phyloP scores from a whole-genome alignment of 495 filamentous ascomycete genomes.

The Xylaria scruposa region DNA sequence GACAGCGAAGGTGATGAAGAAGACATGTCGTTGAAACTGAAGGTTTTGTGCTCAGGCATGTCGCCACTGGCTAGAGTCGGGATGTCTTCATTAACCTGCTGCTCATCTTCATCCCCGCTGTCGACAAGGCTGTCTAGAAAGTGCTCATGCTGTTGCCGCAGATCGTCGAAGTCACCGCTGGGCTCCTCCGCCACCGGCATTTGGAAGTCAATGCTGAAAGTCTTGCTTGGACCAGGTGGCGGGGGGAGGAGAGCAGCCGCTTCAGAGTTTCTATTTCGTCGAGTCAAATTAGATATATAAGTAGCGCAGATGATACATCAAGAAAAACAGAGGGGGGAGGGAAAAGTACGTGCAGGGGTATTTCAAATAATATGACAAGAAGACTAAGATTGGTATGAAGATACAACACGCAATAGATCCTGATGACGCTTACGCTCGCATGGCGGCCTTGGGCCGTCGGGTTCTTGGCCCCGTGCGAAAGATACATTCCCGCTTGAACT shows the following conservation, averaged over 20 bases:
- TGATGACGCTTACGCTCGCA: constrained; percentile 41
- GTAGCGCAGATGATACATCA: too few relatives aligned
- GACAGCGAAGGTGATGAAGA: constrained; percentile 40
- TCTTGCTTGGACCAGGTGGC: constrained; percentile 52
- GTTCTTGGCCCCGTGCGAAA: constrained; percentile 54
- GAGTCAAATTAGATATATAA: background rate
- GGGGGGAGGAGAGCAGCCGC: constrained; percentile 32
- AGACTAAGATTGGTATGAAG: background rate
- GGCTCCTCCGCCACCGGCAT: constrained; percentile 44
- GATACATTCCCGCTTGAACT: constrained; percentile 56
- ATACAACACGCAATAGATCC: background rate
- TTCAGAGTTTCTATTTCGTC: constrained; percentile 26
- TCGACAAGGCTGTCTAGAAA: constrained; percentile 43
- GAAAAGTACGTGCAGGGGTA: background rate
- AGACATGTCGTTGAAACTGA: constrained; percentile 42
- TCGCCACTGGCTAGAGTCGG: background rate
- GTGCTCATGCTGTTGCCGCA: constrained; percentile 46
- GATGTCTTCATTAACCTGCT: constrained; percentile 16
- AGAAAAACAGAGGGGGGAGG: background rate
- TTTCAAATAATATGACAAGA: background rate
- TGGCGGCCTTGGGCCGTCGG: constrained; percentile 43
- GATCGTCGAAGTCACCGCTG: constrained; percentile 42
- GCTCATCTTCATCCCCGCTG: constrained; percentile 33
- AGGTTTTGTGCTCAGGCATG: constrained; percentile 10
- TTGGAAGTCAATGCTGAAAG: constrained; percentile 58